These are phyloP conservation scores for Podila clonocystis DNA, from an alignment of 192 early-diverging fungal species.

Conservation along the genomic window DNA sequence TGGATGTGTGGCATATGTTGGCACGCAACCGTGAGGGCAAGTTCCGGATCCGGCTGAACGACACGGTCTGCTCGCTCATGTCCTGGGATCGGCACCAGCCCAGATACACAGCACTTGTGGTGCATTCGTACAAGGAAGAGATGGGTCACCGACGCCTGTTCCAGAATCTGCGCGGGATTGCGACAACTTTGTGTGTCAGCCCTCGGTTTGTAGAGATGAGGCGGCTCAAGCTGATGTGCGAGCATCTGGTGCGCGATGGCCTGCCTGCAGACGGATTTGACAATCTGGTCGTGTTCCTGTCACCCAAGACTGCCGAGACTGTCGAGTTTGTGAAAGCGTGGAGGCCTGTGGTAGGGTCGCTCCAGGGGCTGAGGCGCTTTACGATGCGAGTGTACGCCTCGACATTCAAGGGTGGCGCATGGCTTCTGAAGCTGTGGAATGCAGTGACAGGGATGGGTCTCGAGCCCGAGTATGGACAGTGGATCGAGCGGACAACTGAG, in stretches of 20 bases:
- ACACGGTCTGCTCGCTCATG: background rate
- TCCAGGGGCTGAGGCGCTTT: background rate
- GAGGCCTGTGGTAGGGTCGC: background rate
- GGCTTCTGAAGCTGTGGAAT: background rate
- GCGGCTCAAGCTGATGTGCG: background rate
- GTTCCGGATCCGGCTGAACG: conserved; percentile 1
- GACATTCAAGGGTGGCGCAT: background rate
- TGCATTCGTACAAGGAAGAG: background rate
- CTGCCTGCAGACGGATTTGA: background rate
- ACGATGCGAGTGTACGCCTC: background rate
- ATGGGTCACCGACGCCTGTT: background rate
- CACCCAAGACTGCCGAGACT: background rate
- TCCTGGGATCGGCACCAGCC: background rate
- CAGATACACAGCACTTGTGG: background rate
- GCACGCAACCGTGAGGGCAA: background rate
- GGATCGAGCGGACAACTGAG: background rate
- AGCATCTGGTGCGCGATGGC: background rate
- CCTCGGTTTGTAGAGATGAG: background rate
- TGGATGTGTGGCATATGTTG: conserved; percentile 10
- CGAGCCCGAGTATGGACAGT: background rate
- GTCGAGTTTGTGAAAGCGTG: background rate
- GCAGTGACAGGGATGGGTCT: background rate
- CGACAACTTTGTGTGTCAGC: background rate
- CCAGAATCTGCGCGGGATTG: background rate
- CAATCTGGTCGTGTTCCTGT: background rate